Conservation (phyloP, 2,329 filamentous ascomycete genomes). For the Diaporthe batatas region DNA sequence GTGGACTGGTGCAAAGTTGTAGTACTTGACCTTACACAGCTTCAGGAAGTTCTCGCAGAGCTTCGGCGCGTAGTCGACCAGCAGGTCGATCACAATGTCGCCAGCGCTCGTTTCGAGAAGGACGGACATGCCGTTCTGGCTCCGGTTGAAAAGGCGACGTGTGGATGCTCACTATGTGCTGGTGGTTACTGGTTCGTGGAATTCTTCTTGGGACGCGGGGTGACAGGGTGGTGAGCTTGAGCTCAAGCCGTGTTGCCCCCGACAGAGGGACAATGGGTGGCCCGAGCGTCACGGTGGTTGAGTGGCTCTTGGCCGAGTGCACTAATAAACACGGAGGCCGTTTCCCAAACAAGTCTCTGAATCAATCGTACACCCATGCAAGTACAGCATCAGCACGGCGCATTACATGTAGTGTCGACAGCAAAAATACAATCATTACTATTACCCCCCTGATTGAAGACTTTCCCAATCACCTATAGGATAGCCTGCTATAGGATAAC, state of each 20-base stretch:
- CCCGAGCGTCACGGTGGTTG: neutral
- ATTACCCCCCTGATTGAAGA: no score
- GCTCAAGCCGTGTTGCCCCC: neutral
- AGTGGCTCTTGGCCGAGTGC: neutral
- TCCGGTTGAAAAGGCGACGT: neutral
- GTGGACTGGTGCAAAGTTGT: slow-evolving; percentile 95
- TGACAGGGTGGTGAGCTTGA: slow-evolving; percentile 10
- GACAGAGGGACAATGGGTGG: no score
- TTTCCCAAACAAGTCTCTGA: neutral
- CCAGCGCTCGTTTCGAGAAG: slow-evolving; percentile 92
- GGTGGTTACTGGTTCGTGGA: neutral
- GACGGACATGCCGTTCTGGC: slow-evolving; percentile 78
- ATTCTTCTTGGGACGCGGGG: neutral
- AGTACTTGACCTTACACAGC: slow-evolving; percentile 99
- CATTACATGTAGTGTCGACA: no score
- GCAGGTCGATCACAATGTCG: slow-evolving; percentile 93
- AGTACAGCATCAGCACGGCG: no score
- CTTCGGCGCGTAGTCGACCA: slow-evolving; percentile 89
- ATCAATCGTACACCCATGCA: no score
- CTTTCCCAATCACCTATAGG: no score
- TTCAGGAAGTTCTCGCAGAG: slow-evolving; percentile 98
- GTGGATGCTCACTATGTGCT: neutral
- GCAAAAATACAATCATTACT: no score
- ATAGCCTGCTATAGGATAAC: no score
- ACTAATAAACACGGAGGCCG: neutral